A percentile compares a stretch with the other conserved stretches of the same genome.
phyloP scores from a whole-genome alignment of 495 filamentous ascomycete species.

The Talaromyces ruber region DNA sequence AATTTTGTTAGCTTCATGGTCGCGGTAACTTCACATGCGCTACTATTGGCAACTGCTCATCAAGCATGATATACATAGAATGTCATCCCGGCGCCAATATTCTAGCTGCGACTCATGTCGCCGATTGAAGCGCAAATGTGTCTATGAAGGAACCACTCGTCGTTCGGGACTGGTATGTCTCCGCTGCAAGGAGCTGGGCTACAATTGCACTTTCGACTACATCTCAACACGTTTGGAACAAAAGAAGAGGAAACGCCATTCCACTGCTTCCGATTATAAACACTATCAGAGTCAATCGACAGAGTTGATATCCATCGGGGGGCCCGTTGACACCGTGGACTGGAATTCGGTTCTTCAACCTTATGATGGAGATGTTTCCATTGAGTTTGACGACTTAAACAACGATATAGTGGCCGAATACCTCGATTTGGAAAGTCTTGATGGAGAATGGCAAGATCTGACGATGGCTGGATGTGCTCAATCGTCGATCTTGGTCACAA shows the following conservation, averaged over 20 bases:
- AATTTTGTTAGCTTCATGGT: background rate
- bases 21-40: background rate
- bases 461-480: background rate
- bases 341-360: background rate
- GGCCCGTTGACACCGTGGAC: background rate
- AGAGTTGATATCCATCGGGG: background rate
- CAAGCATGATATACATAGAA: background rate
- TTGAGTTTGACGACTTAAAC: background rate
- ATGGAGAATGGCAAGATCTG: background rate
- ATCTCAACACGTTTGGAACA: constrained; percentile 5
- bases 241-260: constrained; percentile 3
- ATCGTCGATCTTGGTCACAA: background rate
- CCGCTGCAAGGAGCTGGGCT: constrained; percentile 15
- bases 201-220: constrained; percentile 19
- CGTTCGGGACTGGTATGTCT: constrained; percentile 6
- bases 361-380: background rate
- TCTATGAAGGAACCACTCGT: constrained; percentile 4
- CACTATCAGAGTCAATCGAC: background rate
- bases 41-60: background rate
- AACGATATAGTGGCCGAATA: background rate
- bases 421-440: background rate
- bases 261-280: background rate
- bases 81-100: constrained; percentile 15
- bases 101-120: constrained; percentile 20
- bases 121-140: constrained; percentile 19